These are phyloP conservation scores for Fusarium sp. DNA, from an alignment of 2,329 filamentous ascomycete species.

Conservation along the genomic window DNA sequence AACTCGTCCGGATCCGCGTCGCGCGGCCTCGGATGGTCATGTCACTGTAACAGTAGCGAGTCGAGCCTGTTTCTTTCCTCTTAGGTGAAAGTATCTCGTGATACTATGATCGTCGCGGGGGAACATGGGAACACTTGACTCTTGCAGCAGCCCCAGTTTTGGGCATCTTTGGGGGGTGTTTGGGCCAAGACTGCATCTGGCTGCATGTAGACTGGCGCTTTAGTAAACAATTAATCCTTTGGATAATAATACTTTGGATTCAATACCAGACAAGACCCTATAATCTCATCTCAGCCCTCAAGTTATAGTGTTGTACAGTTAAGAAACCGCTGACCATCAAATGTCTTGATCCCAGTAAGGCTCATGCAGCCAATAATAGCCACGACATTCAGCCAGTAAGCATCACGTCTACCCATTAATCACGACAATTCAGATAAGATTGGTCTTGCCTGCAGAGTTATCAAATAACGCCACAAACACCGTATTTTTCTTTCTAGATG, in stretches of 20 bases:
- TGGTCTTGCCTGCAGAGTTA: neutral
- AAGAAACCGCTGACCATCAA: constrained; percentile 3
- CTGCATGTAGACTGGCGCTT: neutral
- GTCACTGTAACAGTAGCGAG: constrained; percentile 13
- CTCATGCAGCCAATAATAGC: constrained; percentile 17
- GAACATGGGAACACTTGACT: constrained; percentile 25
- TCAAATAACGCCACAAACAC: constrained; percentile 27
- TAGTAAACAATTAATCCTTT: neutral
- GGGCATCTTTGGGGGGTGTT: neutral
- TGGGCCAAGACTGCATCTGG: neutral
- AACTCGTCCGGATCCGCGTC: constrained; percentile 21
- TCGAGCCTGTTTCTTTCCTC: neutral
- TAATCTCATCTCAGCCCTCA: constrained; percentile 27
- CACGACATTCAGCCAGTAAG: constrained; percentile 23
- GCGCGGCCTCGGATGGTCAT: constrained; percentile 17
- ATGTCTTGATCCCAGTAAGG: constrained; percentile 5
- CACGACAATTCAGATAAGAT: constrained; percentile 43
- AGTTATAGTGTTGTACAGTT: neutral
- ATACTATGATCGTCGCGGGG: constrained; percentile 33
- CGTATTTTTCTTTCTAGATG: neutral
- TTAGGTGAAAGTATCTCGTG: constrained; percentile 48
- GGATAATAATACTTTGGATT: neutral
- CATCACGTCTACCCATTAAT: constrained; percentile 36
- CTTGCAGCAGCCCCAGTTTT: constrained; percentile 3
- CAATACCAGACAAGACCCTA: neutral